A percentile compares a stretch with the other conserved stretches of the same genome.
phyloP scores from a whole-genome alignment of 148 eudicot species.

The Arbutus unedo region DNA sequence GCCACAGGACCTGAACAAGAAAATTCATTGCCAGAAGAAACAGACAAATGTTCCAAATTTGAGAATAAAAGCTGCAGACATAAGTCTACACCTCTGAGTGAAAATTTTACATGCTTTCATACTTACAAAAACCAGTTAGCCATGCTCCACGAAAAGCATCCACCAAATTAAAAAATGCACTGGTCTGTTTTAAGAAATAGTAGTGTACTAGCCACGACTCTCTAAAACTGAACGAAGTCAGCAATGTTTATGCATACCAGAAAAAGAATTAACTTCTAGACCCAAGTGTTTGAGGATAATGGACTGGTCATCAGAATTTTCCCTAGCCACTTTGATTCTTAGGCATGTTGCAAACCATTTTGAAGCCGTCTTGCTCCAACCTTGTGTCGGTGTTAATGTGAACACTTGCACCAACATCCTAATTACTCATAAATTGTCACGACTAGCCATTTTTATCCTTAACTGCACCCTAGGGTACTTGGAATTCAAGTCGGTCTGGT shows the following conservation, averaged over 20 bases:
- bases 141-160: not conserved
- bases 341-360: not conserved
- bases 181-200: not conserved
- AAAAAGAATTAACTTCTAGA: not conserved
- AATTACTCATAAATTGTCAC: not conserved
- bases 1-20: constrained; percentile 73
- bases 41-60: constrained; percentile 6
- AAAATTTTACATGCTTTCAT: not conserved
- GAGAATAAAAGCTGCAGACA: not conserved
- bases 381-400: not conserved
- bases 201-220: not conserved
- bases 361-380: not conserved
- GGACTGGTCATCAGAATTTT: not conserved
- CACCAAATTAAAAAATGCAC: not conserved
- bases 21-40: constrained; percentile 7
- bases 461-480: not conserved
- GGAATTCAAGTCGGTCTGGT: no score
- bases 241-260: not conserved
- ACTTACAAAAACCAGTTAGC: not conserved
- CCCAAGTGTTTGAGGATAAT: not conserved
- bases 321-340: not conserved
- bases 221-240: not conserved
- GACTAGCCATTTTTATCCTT: constrained; percentile 2
- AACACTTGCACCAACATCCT: not conserved
- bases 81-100: not conserved